These are phyloP conservation scores for Vaccinium macrocarpon DNA, from an alignment of 148 eudicot genomes.

Conservation along the genomic window DNA sequence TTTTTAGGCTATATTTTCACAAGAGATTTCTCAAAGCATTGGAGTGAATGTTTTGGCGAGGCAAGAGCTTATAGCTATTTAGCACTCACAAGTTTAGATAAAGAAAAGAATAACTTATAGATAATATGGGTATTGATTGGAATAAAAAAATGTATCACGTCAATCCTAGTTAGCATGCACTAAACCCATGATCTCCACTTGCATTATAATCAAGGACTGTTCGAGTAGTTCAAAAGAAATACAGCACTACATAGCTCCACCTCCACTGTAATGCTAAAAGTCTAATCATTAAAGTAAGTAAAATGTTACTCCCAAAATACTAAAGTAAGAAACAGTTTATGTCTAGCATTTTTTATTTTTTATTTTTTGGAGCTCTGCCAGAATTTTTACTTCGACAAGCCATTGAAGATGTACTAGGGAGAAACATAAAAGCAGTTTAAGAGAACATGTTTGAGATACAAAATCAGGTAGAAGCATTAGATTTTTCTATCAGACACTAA, in stretches of 20 bases:
- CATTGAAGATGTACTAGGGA: not conserved
- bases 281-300: not conserved
- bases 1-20: not conserved
- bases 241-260: not conserved
- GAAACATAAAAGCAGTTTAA: not conserved
- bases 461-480: not conserved
- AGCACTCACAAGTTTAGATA: not conserved
- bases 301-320: not conserved
- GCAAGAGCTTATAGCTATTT: not conserved
- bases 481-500: not conserved
- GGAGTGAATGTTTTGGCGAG: not conserved
- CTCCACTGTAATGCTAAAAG: not conserved
- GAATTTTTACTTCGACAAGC: not conserved
- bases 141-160: not conserved
- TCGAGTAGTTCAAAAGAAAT: not conserved
- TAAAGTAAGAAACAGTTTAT: not conserved
- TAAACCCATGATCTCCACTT: not conserved
- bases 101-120: not conserved
- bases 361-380: not conserved
- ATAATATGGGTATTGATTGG: not conserved
- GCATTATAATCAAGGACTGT: not conserved
- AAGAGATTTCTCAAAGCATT: not conserved
- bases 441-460: constrained; percentile 9
- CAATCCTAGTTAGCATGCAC: not conserved
- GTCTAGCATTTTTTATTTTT: not conserved